Evolutionary conservation across 139 green algal species (phyloP), one percentile per base, ranked within the genome.

Genomic region (Chlamydomonas applanata): DNA sequence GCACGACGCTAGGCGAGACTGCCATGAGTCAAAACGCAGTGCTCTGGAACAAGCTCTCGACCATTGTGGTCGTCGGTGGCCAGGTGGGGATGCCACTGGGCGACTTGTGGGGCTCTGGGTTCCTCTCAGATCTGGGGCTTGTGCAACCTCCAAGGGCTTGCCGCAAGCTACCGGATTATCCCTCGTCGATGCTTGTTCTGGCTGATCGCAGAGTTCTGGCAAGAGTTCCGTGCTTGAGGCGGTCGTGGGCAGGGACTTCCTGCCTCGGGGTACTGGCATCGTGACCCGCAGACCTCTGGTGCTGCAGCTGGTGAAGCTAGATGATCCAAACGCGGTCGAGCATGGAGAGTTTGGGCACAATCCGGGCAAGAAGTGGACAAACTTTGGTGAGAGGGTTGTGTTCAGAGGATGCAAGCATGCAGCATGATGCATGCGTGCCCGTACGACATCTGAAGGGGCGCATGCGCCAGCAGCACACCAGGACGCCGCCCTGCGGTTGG

Each of bases 181-280:
- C 40, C 40, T 49, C 40, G 40, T 49, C 11, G 7, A 49, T 49
- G 40, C 11, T 49, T 49, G 40, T 49, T 7, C 11, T 49, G 40
- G 7, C 7, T 49, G 40, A 49, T 49, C 40, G 74, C 91, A 98
- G 90, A 95, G 87, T 63, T 97, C 91, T 19, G 95, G 95, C 54
- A 98, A 98, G 82, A 94, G 85, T 52, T 96, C 88, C 0, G 95
- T 98, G 80, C 85, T 98, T 44, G 95, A 98, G 81, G 93, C 92
- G 34, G 92, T 98, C 11, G 94, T 98, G 24, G 95, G 95, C 19
- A 86, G 89, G 7, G 94, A 97, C 62, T 98, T 98, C 74, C 78
- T 99, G 72, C 95, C 95, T 0, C 89, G 95, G 64, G 93, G 92
- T 22, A 95, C 90, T 20, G 95, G 94, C 76, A 99, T 99, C 75